Conservation (phyloP, 164 flowering plant genomes). For the Magnolia changhungtana region DNA sequence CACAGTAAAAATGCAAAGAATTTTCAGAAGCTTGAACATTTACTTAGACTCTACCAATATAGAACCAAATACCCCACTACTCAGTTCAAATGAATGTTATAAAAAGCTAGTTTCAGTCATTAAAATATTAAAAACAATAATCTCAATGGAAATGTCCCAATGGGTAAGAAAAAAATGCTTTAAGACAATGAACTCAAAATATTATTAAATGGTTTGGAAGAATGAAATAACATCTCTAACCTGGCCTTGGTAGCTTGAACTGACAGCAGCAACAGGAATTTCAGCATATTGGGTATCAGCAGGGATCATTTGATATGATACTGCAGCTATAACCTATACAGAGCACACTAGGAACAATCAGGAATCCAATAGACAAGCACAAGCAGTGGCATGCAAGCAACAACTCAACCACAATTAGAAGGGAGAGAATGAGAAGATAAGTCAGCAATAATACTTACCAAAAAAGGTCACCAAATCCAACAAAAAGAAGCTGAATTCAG, state of each 20-base stretch:
- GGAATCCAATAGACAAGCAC: background rate
- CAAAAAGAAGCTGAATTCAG: background rate
- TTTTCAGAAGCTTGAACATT: no score
- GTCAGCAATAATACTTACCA: no score
- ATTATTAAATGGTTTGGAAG: background rate
- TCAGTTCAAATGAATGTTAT: background rate
- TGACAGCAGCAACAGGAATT: conserved; percentile 80
- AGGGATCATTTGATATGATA: conserved; percentile 76
- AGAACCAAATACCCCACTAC: no score
- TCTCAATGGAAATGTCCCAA: background rate
- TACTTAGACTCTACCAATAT: no score
- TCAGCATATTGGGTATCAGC: conserved; percentile 86
- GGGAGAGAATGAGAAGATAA: background rate
- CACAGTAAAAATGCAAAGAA: no score
- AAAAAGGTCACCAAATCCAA: background rate
- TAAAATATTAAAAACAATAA: background rate
- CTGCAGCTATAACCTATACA: conserved; percentile 71
- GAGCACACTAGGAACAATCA: conserved; percentile 6
- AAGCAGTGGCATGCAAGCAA: background rate
- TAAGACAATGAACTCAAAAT: background rate
- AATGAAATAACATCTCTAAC: conserved; percentile 26
- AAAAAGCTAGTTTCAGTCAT: background rate
- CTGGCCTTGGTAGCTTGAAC: conserved; percentile 57
- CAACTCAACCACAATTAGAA: background rate
- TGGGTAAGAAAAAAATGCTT: background rate